Evolutionary conservation across 2,329 filamentous ascomycete genomes (phyloP).

Genomic region (Xylariaceae sp.): DNA sequence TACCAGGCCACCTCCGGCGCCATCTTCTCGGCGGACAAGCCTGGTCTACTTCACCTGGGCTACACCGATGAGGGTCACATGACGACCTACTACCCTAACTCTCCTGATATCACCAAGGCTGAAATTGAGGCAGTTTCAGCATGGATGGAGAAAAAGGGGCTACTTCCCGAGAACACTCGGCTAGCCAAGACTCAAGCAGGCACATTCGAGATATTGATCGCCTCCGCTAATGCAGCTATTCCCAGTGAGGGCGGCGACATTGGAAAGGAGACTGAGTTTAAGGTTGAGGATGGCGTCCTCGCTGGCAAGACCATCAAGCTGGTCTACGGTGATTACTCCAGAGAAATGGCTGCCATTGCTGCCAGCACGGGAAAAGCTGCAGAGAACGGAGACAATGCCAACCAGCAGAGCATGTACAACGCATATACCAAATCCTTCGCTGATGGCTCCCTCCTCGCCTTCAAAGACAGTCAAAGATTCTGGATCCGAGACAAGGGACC

Average conservation of each 20-base stretch:
- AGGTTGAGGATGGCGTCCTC: slow-evolving; percentile 53
- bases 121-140: slow-evolving; percentile 70
- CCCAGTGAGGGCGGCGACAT: slow-evolving; percentile 62
- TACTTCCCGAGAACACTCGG: slow-evolving; percentile 72
- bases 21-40: slow-evolving; percentile 63
- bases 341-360: slow-evolving; percentile 65
- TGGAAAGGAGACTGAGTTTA: slow-evolving; percentile 58
- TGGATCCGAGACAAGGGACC: slow-evolving; percentile 84
- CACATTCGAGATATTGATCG: slow-evolving; percentile 68
- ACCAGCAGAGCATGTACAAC: slow-evolving; percentile 50
- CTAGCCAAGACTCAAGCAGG: slow-evolving; percentile 61
- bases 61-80: slow-evolving; percentile 70
- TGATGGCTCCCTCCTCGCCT: slow-evolving; percentile 67
- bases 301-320: slow-evolving; percentile 65
- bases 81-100: slow-evolving; percentile 78
- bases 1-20: slow-evolving; percentile 65
- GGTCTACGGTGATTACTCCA: slow-evolving; percentile 67
- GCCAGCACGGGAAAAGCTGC: slow-evolving; percentile 63
- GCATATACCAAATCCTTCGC: slow-evolving; percentile 72
- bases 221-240: slow-evolving; percentile 58
- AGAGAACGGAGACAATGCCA: slow-evolving; percentile 66
- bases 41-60: slow-evolving; percentile 67
- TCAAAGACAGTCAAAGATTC: slow-evolving; percentile 72
- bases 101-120: slow-evolving; percentile 64
- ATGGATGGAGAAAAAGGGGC: slow-evolving; percentile 65